These are phyloP conservation scores for Colletotrichum scovillei DNA, from an alignment of 2,329 filamentous ascomycete species.

Conservation along the genomic window DNA sequence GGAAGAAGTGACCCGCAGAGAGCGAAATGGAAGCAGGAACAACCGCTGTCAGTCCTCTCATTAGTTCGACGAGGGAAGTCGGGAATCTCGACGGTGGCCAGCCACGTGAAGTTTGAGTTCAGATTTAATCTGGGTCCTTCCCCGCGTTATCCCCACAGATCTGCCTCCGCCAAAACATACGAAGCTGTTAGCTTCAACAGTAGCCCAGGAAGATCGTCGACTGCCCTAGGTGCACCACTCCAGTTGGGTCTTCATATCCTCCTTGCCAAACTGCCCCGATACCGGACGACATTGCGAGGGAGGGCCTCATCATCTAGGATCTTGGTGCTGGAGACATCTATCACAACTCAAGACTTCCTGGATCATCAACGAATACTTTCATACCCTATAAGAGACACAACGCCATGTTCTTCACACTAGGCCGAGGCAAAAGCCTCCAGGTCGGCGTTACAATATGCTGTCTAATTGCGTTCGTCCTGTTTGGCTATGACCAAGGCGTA, in stretches of 20 bases:
- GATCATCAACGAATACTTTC: no score
- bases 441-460: conserved; percentile 19
- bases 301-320: no score
- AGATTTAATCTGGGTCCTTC: neutral
- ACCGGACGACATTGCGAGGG: no score
- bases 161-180: neutral
- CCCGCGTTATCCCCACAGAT: neutral
- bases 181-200: neutral
- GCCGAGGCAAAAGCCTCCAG: conserved; percentile 18
- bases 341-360: no score
- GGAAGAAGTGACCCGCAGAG: no score
- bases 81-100: neutral
- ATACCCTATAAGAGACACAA: neutral
- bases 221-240: neutral
- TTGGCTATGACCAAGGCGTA: conserved; percentile 60
- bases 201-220: neutral
- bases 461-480: conserved; percentile 43
- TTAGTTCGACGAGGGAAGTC: neutral
- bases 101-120: neutral
- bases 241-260: no score
- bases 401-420: conserved; percentile 21
- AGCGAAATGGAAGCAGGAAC: neutral
- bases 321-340: no score
- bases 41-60: neutral
- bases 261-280: neutral